These are phyloP conservation scores for Lobulomyces angularis DNA, from an alignment of 192 early-diverging fungal species.

Conservation along the genomic window DNA sequence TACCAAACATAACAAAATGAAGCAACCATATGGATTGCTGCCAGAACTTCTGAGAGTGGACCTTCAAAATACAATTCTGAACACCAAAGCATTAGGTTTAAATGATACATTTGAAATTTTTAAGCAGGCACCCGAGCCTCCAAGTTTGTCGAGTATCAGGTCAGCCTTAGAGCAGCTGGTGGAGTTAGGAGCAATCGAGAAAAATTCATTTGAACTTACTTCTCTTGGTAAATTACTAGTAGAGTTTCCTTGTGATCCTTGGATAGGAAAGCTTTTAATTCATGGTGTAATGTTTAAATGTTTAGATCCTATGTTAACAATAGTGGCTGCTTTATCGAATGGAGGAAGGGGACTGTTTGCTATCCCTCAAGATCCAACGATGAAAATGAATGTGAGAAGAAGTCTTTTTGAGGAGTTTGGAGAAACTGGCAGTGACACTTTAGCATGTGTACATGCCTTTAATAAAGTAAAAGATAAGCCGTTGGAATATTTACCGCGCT, in stretches of 20 bases:
- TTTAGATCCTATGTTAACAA: constrained; percentile 55
- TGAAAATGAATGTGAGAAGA: constrained; percentile 18
- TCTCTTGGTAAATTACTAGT: constrained; percentile 48
- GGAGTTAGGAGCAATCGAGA: constrained; percentile 32
- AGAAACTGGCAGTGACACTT: not conserved
- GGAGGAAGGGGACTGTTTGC: constrained; percentile 31
- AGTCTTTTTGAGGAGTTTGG: not conserved
- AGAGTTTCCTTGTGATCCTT: constrained; percentile 52
- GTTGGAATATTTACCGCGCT: constrained; percentile 22
- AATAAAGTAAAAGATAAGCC: constrained; percentile 6
- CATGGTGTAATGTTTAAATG: constrained; percentile 61
- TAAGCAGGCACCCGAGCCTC: constrained; percentile 27
- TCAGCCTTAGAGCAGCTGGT: constrained; percentile 20
- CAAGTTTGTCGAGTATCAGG: constrained; percentile 12
- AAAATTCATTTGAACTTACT: no score
- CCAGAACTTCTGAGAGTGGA: constrained; percentile 75
- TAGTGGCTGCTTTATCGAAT: constrained; percentile 46
- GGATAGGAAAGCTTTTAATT: constrained; percentile 57
- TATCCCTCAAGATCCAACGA: constrained; percentile 30
- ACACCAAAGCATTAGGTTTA: constrained; percentile 51
- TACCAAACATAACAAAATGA: constrained; percentile 24
- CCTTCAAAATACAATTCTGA: constrained; percentile 63
- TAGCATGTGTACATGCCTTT: no score
- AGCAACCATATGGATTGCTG: constrained; percentile 18
- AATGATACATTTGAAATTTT: constrained; percentile 16